Evolutionary conservation across 2,329 filamentous ascomycete species (phyloP), one percentile per base, ranked within the genome.

Genomic region (Alternaria ethzedia): DNA sequence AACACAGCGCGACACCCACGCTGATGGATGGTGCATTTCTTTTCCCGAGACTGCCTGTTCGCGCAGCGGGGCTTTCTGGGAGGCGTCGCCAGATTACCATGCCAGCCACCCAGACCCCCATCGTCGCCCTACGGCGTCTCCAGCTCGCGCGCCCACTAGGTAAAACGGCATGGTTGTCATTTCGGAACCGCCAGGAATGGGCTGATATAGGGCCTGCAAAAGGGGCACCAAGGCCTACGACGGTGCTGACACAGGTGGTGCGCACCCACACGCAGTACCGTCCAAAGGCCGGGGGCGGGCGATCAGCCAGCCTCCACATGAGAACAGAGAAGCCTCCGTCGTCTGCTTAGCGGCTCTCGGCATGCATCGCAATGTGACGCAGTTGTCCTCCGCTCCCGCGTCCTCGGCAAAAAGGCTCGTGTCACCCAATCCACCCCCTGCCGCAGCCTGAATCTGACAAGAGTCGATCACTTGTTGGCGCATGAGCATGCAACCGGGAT

Each of bases 361-460:
- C 67, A 63, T 64, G 63, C 57, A 64, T 69, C 68, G 68, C 59
- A 69, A 43, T 59, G 72, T 77, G 75, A 75, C 75, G 75, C 72
- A 75, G 72, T 71, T 67, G 65, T 66, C 70, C 74, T 75, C 72
- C 75, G 71, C 75, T 73, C 72, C 74, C 75, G 72, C 74, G 68
- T 70, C 72, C 70, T 70, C 75, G 73, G 72, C 68, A 70, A 61
- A 68, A 70, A 70, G 49, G 68, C 72, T 74, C 71, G 73, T 73
- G 74, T 75, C 66, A 73, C 65, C 72, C 69, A 67, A 57, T 62
- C 65, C 71, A 72, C 63, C 73, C 49, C 74, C 70, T 74, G 70
- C 63, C 64, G 67, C 68, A 59, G 65, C 59, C 68, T 67, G 67
- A 70, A 66, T 70, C 68, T 73, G 70, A 75, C 73, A 69, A 73